phyloP scores from a whole-genome alignment of 129 eudicot genomes.

The Logfia minima region DNA sequence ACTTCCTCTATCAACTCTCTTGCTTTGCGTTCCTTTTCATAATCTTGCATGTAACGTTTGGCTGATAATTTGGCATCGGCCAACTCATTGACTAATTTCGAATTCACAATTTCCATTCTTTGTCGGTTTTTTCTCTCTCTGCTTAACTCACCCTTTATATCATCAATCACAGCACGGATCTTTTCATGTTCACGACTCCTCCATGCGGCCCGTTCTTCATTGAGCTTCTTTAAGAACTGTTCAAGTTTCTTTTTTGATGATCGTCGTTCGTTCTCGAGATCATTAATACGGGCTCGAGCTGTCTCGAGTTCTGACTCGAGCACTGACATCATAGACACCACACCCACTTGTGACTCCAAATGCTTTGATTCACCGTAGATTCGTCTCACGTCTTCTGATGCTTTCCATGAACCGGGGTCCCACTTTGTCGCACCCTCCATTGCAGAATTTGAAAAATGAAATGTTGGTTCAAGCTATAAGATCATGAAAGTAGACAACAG shows the following conservation, averaged over 20 bases:
- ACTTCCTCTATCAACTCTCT: conserved; percentile 81
- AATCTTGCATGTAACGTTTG: conserved; percentile 78
- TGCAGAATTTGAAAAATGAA: conserved; percentile 58
- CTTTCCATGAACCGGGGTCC: conserved; percentile 69
- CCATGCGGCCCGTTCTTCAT: conserved; percentile 86
- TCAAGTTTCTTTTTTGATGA: conserved; percentile 87
- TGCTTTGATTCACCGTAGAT: conserved; percentile 47
- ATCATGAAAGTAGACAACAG: conserved; percentile 10
- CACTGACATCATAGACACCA: conserved; percentile 47
- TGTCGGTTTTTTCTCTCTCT: conserved; percentile 78
- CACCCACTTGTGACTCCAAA: conserved; percentile 43
- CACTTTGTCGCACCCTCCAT: conserved; percentile 99
- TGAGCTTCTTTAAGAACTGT: conserved; percentile 74
- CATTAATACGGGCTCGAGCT: conserved; percentile 62
- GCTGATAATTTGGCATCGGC: conserved; percentile 66
- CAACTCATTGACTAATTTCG: conserved; percentile 74
- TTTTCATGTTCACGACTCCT: conserved; percentile 91
- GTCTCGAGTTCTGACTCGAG: conserved; percentile 78
- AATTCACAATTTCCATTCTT: conserved; percentile 71
- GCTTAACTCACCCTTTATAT: conserved; percentile 59
- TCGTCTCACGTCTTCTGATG: conserved; percentile 43
- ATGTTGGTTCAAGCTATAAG: conserved; percentile 60
- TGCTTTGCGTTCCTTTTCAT: conserved; percentile 76
- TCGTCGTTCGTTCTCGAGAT: conserved; percentile 77
- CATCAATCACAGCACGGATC: conserved; percentile 78